Evolutionary conservation across 768 basidiomycete genomes (phyloP), one percentile per base, ranked within the genome.

Genomic region (Mycena galopus): DNA sequence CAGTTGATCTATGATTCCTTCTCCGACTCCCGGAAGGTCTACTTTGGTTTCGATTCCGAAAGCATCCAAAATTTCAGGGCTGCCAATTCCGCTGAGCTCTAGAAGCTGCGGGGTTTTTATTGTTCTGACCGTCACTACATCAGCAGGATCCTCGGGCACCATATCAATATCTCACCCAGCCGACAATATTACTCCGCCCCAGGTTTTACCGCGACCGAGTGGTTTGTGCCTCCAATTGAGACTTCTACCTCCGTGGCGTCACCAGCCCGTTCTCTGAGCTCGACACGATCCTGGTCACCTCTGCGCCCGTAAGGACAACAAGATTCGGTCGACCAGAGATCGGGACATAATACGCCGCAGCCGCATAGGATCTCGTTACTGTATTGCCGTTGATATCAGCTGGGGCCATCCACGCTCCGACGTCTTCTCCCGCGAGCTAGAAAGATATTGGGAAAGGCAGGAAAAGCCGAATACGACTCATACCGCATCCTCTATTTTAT

Each of bases 81-180:
- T 80, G 21, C 88, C 88, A 62, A 89, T 85, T 32, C 88, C 88
- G 19, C 84, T 85, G 6, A 88, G 80, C 76, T 88, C 85, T 14
- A 89, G 83, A 12, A 89, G 75, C 68, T 87, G 86, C 12, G 87
- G 83, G 4, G 84, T 83, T 72, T 86, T 83, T 53, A 88, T 76
- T 0, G 86, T 78, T 9, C 88, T 86, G 60, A 77, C 78, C n/a
- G 19, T 27, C 8, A 5, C 19, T 9, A 10, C 16, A 23, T 51
- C 23, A 51, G 50, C 1, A 51, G 9, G 16, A 37, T 25, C 8
- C 50, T 11, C 21, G n/a, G 5, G 23, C 23, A n/a, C 27, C 9
- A 29, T 29, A 29, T 29, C 16, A 53, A 32, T 17, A 30, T 16
- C 80, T 21, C 37, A 81, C 82, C 82, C 81, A n/a, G 82, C 79